These are phyloP conservation scores for Rhizoclosmatium sp. DNA, from an alignment of 192 early-diverging fungal genomes.

Conservation along the genomic window DNA sequence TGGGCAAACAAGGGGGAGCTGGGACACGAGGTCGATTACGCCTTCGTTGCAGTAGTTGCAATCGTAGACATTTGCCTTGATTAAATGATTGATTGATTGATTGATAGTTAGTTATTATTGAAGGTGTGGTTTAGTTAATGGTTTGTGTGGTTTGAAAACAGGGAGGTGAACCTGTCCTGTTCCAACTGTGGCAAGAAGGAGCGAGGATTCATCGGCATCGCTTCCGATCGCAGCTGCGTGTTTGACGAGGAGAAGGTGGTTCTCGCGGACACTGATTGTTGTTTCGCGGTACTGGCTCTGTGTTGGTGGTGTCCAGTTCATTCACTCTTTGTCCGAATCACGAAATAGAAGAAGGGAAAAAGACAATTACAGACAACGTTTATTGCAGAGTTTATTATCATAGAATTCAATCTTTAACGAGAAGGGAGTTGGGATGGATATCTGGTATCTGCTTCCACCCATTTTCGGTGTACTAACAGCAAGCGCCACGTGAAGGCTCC, in stretches of 20 bases:
- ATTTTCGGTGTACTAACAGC: too few relatives aligned
- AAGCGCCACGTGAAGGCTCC: too few relatives aligned
- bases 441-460: too few relatives aligned
- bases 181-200: conserved; percentile 16
- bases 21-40: conserved; percentile 9
- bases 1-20: background rate
- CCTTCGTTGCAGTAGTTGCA: conserved; percentile 29
- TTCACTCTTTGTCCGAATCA: background rate
- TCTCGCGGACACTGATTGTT: conserved; percentile 11
- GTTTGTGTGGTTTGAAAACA: background rate
- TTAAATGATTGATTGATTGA: background rate
- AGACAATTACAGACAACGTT: too few relatives aligned
- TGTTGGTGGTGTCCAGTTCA: background rate
- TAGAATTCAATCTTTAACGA: too few relatives aligned
- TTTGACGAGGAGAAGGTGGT: background rate
- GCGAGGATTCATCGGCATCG: background rate
- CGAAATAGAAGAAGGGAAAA: background rate
- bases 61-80: conserved; percentile 21
- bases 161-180: background rate
- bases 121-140: background rate
- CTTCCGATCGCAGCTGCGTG: background rate
- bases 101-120: background rate
- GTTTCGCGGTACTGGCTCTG: conserved; percentile 5
- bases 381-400: too few relatives aligned
- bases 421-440: too few relatives aligned